Evolutionary conservation across 2,329 filamentous ascomycete species (phyloP), one percentile per base, ranked within the genome.

Genomic region (Penicillium digitatum): DNA sequence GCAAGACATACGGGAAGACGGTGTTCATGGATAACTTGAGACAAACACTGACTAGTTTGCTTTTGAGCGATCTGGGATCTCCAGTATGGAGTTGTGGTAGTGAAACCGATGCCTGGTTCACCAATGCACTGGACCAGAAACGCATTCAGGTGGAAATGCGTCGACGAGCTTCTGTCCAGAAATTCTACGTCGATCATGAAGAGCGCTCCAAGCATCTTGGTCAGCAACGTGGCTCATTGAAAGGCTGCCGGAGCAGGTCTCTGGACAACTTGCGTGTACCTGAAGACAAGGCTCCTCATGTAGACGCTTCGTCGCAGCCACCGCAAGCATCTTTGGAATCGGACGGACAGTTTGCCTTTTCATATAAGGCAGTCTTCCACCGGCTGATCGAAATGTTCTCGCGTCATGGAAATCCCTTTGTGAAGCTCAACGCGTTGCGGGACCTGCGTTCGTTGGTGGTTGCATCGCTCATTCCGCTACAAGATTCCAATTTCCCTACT

Each of bases 81-180:
- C 83, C 90, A 29, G 87, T 96, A 1, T 94, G 95, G 72, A 85
- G 86, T n/a, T 84, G 83, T 48, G 94, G 94, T 3, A 95, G 91
- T 39, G 94, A 99, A 75, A 97, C 93, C 0, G 94, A 97, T 70
- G 80, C 80, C 3, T 96, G 93, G 88, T 94, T 96, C 62, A 72
- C 65, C 61, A 80, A 76, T 54, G 74, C 76, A 6, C 63, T 78
- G 10, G 81, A 82, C 75, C 79, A 65, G 74, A 78, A 61, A 73
- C 79, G 72, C 10, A 69, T 76, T 34, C 67, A 69, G 29, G 45
- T 62, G 16, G 72, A 76, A 43, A 75, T 76, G 72, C 67, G 69
- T 40, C 74, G 70, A 51, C 68, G 71, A 5, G 68, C 72, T 43
- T 65, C 68, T 27, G 67, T 74, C 10, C 70, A 74, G 37, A 69